Evolutionary conservation across 768 basidiomycete species (phyloP).

Genomic region (Agaricus blazei): DNA sequence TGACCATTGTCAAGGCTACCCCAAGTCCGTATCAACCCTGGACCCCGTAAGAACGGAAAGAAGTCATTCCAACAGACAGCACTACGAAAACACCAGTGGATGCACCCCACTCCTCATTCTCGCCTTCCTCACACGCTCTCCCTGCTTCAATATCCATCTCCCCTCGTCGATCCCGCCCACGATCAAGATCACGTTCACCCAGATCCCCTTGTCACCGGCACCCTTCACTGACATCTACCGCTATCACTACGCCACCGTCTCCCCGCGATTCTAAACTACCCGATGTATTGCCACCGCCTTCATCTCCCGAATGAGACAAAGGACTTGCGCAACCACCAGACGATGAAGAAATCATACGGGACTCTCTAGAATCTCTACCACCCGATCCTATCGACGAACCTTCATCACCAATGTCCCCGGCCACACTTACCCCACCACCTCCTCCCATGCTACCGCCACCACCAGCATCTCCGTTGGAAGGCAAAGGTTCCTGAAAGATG

Average conservation of each 20-base stretch:
- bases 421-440: background rate
- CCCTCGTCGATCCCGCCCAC: slow-evolving; percentile 1
- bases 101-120: too few species aligned
- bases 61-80: background rate
- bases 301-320: background rate
- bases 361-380: slow-evolving; percentile 11
- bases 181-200: background rate
- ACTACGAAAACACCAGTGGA: slow-evolving; percentile 3
- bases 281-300: slow-evolving; percentile 5
- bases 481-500: too few species aligned
- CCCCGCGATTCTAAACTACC: slow-evolving; percentile 6
- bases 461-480: background rate
- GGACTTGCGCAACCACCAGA: too few species aligned
- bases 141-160: background rate
- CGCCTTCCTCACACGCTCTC: too few species aligned
- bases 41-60: slow-evolving; percentile 8
- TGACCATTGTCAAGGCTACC: slow-evolving; percentile 22
- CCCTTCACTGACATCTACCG: slow-evolving; percentile 1
- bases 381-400: background rate
- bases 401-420: slow-evolving; percentile 7
- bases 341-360: slow-evolving; percentile 1
- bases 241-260: background rate
- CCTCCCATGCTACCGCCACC: background rate
- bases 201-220: background rate
- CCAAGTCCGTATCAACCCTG: slow-evolving; percentile 7